Percentiles rank a stretch among this genome's conserved stretches.
Conservation (phyloP, 2,329 filamentous ascomycete genomes). For the Fusarium chuoi region DNA sequence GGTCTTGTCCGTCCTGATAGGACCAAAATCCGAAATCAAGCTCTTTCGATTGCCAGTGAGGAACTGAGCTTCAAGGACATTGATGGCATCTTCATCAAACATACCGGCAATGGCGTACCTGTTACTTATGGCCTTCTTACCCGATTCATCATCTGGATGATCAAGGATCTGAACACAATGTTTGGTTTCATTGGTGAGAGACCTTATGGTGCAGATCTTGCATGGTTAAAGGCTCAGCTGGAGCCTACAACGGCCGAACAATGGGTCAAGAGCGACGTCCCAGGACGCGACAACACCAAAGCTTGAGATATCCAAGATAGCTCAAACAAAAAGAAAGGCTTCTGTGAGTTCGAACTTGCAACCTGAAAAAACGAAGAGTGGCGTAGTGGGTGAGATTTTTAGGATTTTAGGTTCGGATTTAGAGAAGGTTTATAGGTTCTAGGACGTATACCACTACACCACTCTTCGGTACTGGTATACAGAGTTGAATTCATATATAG, state of each 20-base stretch:
- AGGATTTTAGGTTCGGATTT: slow-evolving; percentile 1
- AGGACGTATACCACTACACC: slow-evolving; percentile 6
- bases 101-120: slow-evolving; percentile 35
- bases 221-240: slow-evolving; percentile 30
- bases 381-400: slow-evolving; percentile 1
- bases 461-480: background rate
- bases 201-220: slow-evolving; percentile 35
- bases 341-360: background rate
- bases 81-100: slow-evolving; percentile 28
- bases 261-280: slow-evolving; percentile 31
- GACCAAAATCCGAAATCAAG: slow-evolving; percentile 31
- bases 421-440: background rate
- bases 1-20: slow-evolving; percentile 29
- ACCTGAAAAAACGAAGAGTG: slow-evolving; percentile 6
- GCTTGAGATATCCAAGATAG: background rate
- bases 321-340: background rate
- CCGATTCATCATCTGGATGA: slow-evolving; percentile 36
- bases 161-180: slow-evolving; percentile 38
- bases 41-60: slow-evolving; percentile 41
- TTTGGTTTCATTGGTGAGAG: slow-evolving; percentile 37
- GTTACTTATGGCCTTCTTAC: slow-evolving; percentile 36
- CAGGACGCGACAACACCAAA: background rate
- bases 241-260: slow-evolving; percentile 38
- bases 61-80: slow-evolving; percentile 38
- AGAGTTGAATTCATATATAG: background rate